Percentiles rank a stretch among this genome's conserved stretches.
Conservation (phyloP, 345 rosid species). For the Corchorus olitorius region DNA sequence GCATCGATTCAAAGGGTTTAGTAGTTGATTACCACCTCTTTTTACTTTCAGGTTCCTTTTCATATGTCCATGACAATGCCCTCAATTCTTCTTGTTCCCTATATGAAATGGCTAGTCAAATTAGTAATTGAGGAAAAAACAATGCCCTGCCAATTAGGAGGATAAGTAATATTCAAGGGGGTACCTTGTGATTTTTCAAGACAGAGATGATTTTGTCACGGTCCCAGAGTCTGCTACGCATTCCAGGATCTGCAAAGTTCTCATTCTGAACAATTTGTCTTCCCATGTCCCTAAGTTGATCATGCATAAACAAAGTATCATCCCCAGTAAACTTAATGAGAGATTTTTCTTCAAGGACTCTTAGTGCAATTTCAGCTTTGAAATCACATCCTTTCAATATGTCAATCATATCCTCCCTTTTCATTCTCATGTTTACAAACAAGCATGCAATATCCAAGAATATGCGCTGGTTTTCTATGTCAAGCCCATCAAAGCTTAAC, state of each 20-base stretch:
- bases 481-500: slow-evolving; percentile 60
- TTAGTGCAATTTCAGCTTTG: slow-evolving; percentile 46
- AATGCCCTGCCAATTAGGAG: not conserved
- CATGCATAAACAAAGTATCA: slow-evolving; percentile 64
- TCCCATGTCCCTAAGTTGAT: slow-evolving; percentile 81
- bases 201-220: slow-evolving; percentile 44
- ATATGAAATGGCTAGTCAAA: not conserved
- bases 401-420: slow-evolving; percentile 48
- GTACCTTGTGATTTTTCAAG: slow-evolving; percentile 48
- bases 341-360: slow-evolving; percentile 49
- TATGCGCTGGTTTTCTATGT: slow-evolving; percentile 40
- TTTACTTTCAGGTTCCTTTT: slow-evolving; percentile 22
- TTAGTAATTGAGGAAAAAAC: not conserved
- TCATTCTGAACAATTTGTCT: slow-evolving; percentile 48
- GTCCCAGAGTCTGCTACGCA: slow-evolving; percentile 70
- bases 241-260: slow-evolving; percentile 29
- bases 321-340: slow-evolving; percentile 45
- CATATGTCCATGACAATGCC: slow-evolving; percentile 38
- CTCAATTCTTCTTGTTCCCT: slow-evolving; percentile 42
- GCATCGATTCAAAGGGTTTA: slow-evolving; percentile 47
- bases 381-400: slow-evolving; percentile 63
- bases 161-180: too few relatives aligned
- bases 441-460: slow-evolving; percentile 80
- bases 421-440: slow-evolving; percentile 46
- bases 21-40: slow-evolving; percentile 34